Percentiles rank a stretch among this genome's conserved stretches.
These are phyloP conservation scores for Hymenoscyphus salicellus DNA, from an alignment of 2,329 filamentous ascomycete genomes.

Conservation along the genomic window DNA sequence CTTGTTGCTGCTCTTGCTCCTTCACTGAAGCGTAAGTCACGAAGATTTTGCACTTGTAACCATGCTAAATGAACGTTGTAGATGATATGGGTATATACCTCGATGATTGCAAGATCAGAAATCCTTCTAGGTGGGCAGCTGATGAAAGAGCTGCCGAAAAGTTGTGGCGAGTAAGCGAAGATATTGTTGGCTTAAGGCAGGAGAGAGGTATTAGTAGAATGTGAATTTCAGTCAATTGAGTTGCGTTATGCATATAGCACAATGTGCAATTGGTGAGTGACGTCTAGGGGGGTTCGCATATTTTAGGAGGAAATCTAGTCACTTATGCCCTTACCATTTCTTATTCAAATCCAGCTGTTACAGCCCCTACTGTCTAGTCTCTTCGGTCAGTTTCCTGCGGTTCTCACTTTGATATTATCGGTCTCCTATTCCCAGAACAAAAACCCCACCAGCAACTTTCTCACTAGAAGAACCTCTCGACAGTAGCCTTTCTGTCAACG, in stretches of 20 bases:
- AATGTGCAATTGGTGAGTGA: background rate
- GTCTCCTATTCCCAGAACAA: too few relatives aligned
- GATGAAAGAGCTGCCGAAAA: constrained; percentile 20
- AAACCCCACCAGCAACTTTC: too few relatives aligned
- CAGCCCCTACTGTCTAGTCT: too few relatives aligned
- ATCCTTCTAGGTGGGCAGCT: constrained; percentile 19
- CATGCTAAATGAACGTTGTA: constrained; percentile 1
- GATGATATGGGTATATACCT: constrained; percentile 18
- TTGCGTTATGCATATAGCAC: background rate
- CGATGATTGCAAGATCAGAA: constrained; percentile 19
- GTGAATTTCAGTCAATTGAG: background rate
- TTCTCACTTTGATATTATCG: too few relatives aligned
- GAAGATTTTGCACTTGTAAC: background rate
- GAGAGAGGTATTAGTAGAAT: background rate
- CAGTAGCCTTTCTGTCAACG: too few relatives aligned
- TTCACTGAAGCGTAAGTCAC: constrained; percentile 10
- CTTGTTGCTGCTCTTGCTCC: constrained; percentile 12
- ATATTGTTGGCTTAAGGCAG: constrained; percentile 12
- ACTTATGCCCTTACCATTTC: too few relatives aligned
- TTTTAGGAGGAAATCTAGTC: too few relatives aligned
- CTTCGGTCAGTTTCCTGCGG: too few relatives aligned
- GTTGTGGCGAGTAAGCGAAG: constrained; percentile 24
- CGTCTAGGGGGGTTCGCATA: too few relatives aligned
- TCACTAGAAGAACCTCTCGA: too few relatives aligned
- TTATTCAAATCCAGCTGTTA: too few relatives aligned